Evolutionary conservation across 2,329 filamentous ascomycete genomes (phyloP), one percentile per base, ranked within the genome.

Genomic region (Exutisphaerella laricina): DNA sequence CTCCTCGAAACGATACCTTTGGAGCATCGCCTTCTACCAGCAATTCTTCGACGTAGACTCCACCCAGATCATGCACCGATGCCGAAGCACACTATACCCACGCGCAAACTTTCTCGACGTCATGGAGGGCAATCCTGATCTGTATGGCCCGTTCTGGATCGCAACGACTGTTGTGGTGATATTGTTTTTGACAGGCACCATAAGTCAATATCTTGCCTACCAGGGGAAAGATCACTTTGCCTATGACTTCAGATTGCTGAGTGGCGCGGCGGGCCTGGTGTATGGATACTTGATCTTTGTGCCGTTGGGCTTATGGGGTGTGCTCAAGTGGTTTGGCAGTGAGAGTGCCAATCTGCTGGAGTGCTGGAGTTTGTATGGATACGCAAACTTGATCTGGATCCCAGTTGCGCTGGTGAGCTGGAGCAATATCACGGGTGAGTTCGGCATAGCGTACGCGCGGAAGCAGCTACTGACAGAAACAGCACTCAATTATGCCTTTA

Each of bases 31-130:
- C 45, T 98, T 95, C 74, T 98, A 98, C 71, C 81, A 88, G 43
- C 92, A 95, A 70, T 97, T 92, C 78, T 98, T 98, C 70, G 92
- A 98, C 63, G 90, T 98, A 52, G 92, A 98, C 69, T 97, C 92
- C 1, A 82, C 79, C 47, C 86, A 92, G 40, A 89, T 98, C 14
- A 71, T 96, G 43, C 76, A 82, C 59, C 85, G 92, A 54, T 97
- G 92, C 69, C 82, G 82, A 66, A 84, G 88, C 1, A 83, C 90
- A n/a, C 71, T 97, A 28, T 95, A 85, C 67, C 92, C 92, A 33
- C 82, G 88, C 50, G 84, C 84, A 45, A 96, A 95, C 72, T 98
- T 98, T 69, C 82, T 98, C 51, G 92, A 98, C 62, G 88, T 97
- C 25, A 77, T 98, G 20, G 92, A 98, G 64, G 92, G 92, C 14